These are phyloP conservation scores for Hypoxylon sp. DNA, from an alignment of 2,329 filamentous ascomycete genomes.

Conservation along the genomic window DNA sequence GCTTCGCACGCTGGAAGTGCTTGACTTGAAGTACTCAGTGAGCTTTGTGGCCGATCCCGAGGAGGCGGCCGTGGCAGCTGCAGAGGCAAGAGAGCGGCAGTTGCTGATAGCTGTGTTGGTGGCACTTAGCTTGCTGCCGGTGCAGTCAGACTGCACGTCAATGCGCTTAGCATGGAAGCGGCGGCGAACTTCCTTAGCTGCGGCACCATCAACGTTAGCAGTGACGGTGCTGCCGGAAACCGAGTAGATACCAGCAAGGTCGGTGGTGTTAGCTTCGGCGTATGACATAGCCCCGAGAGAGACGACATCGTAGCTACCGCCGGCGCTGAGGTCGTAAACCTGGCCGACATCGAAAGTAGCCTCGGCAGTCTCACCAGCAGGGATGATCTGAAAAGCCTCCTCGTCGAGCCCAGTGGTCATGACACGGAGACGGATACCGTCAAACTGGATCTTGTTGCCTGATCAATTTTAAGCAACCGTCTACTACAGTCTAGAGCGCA, in stretches of 20 bases:
- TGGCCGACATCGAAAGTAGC: conserved; percentile 69
- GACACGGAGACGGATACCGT: conserved; percentile 68
- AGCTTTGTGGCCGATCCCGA: conserved; percentile 66
- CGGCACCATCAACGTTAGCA: conserved; percentile 69
- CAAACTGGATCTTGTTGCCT: conserved; percentile 64
- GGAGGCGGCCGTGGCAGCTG: conserved; percentile 66
- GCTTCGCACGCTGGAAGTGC: conserved; percentile 60
- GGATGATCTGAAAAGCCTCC: conserved; percentile 66
- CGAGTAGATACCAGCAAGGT: conserved; percentile 68
- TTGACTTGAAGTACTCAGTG: conserved; percentile 75
- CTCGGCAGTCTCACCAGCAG: conserved; percentile 65
- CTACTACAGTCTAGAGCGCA: neutral
- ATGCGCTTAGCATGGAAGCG: conserved; percentile 45
- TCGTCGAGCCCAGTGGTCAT: conserved; percentile 61
- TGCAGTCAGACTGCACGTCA: conserved; percentile 68
- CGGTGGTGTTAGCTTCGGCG: conserved; percentile 65
- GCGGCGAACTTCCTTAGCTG: conserved; percentile 65
- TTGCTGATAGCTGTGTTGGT: conserved; percentile 68
- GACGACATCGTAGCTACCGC: conserved; percentile 70
- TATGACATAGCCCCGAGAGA: conserved; percentile 70
- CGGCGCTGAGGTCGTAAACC: conserved; percentile 66
- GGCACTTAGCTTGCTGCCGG: conserved; percentile 61
- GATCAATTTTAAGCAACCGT: conserved; percentile 16
- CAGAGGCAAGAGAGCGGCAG: conserved; percentile 67
- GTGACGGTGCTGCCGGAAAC: conserved; percentile 73